Evolutionary conservation across 176 grass and related monocot genomes (phyloP).

Genomic region (Phyllostachys edulis): DNA sequence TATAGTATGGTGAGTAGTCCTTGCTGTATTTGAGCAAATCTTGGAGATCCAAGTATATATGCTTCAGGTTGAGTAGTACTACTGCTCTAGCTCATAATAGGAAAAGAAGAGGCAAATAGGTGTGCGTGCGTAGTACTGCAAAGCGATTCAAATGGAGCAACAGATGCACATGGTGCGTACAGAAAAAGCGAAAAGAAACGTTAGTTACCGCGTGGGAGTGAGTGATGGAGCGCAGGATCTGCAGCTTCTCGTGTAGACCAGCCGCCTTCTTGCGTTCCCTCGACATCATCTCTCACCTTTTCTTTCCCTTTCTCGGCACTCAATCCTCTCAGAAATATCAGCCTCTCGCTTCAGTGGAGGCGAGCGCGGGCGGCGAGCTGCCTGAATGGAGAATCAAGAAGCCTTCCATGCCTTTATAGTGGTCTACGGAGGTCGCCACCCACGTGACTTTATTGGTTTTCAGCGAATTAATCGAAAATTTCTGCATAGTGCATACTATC

Average conservation of each 20-base stretch:
- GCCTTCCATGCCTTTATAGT: slow-evolving; percentile 14
- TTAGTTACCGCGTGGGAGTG: slow-evolving; percentile 77
- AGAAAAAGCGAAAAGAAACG: not conserved
- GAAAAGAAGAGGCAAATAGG: not conserved
- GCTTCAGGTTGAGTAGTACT: not conserved
- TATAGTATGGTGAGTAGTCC: not conserved
- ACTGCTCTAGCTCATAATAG: not conserved
- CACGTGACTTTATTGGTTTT: slow-evolving; percentile 14
- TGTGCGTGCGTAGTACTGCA: not conserved
- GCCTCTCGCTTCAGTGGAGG: not conserved
- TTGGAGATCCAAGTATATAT: not conserved
- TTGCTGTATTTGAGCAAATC: not conserved
- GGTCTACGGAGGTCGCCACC: not conserved
- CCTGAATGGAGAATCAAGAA: not conserved
- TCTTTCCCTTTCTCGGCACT: not conserved
- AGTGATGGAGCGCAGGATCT: slow-evolving; percentile 78
- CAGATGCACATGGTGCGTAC: not conserved
- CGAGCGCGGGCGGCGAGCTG: not conserved
- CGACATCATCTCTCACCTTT: slow-evolving; percentile 51
- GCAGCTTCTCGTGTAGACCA: slow-evolving; percentile 72
- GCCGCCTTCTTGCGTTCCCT: slow-evolving; percentile 71
- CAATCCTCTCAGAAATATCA: not conserved
- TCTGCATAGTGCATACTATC: not conserved
- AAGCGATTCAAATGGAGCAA: not conserved
- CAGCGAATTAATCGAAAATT: not conserved